Evolutionary conservation across 2,329 filamentous ascomycete species (phyloP), one percentile per base, ranked within the genome.

Genomic region (Dothideomycetes sp.): DNA sequence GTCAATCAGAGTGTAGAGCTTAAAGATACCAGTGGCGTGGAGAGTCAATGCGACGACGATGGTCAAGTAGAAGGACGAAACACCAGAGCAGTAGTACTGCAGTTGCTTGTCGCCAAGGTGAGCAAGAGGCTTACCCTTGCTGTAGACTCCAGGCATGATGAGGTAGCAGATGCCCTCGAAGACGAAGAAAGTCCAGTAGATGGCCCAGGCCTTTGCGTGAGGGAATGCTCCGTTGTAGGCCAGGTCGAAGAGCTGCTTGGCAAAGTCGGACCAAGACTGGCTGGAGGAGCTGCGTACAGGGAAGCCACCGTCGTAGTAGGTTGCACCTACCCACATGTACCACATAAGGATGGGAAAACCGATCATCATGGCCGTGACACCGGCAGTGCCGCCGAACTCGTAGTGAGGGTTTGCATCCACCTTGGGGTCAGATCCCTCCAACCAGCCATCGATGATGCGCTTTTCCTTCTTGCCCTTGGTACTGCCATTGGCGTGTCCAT

Each of bases 261-360:
- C 70, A 59, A 95, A 96, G 13, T 89, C 79, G 10, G 56, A 51
- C 58, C 76, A 76, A 51, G 71, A 79, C 29, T 74, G 82, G 30
- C 74, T 59, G 2, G 66, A 65, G 1, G 78, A 83, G 22, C 29
- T n/a, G 22, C 41, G 34, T 53, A 55, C 54, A 12, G 91, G 91
- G 37, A 93, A 70, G 48, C 83, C 79, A 52, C 89, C 89, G 58
- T 86, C 70, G 65, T 95, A 98, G 67, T 89, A 94, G 35, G 81
- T 88, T 23, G 89, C 84, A 36, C 91, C 91, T 62, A 94, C 80
- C 88, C 88, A 96, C 88, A 98, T 94, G 68, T 95, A 96, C 74
- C 85, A 95, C 89, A 96, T 96, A 53, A 98, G 74, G 25, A 80
- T 47, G n/a, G 91, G 91, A 64, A 96, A 98, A 32, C 82, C 78